Percentiles rank a stretch among this genome's conserved stretches.
These are phyloP conservation scores for Nannochloris sp. DNA, from an alignment of 139 green algal species.

Conservation along the genomic window DNA sequence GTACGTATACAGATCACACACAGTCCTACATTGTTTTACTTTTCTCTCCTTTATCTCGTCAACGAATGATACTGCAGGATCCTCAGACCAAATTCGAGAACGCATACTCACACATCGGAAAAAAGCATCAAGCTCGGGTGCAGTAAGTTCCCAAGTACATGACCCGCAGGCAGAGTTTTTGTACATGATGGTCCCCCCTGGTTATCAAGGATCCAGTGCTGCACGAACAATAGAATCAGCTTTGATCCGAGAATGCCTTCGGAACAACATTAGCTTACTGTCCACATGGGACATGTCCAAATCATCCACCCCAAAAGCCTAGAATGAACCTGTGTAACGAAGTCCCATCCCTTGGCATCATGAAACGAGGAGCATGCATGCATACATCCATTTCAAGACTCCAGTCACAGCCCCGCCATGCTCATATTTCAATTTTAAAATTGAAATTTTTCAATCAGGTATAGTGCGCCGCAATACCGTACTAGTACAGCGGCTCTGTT, in stretches of 20 bases:
- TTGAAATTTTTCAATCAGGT: too few species aligned
- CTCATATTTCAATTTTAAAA: too few species aligned
- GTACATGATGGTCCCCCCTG: conserved; percentile 26
- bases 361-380: too few species aligned
- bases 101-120: conserved; percentile 19
- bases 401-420: too few species aligned
- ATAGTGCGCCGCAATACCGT: too few species aligned
- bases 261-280: background rate
- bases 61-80: conserved; percentile 17
- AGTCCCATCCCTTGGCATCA: too few species aligned
- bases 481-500: too few species aligned
- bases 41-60: background rate
- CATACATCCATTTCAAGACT: too few species aligned
- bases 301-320: conserved; percentile 1
- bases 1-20: background rate
- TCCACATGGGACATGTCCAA: conserved; percentile 2
- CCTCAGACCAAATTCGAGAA: conserved; percentile 33
- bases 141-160: background rate
- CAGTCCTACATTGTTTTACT: background rate
- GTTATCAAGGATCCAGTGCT: conserved; percentile 3
- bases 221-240: conserved; percentile 29
- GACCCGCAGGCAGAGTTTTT: conserved; percentile 24
- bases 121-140: background rate
- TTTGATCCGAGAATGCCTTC: conserved; percentile 13
- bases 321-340: background rate